Evolutionary conservation across 192 early-diverging fungal genomes (phyloP).

Genomic region (Linnemannia hyalina): DNA sequence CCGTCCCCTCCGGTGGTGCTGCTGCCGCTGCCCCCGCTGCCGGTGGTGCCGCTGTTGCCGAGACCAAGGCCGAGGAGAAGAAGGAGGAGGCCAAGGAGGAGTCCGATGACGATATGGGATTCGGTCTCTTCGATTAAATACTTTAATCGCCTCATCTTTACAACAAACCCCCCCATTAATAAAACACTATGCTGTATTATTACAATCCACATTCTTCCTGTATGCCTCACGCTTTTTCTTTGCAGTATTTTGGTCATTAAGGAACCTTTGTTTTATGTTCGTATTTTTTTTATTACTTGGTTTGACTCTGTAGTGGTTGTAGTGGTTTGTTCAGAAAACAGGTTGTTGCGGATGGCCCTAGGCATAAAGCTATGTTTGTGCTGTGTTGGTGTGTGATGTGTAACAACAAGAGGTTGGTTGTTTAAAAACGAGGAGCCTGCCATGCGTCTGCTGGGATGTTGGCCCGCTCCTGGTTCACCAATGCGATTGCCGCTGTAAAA

Average conservation of each 20-base stretch:
- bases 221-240: no score
- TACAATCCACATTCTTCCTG: neutral
- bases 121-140: conserved; percentile 97
- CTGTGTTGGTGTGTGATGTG: no score
- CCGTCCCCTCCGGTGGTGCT: conserved; percentile 94
- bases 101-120: conserved; percentile 93
- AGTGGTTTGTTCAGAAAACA: no score
- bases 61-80: conserved; percentile 73
- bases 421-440: neutral
- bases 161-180: neutral
- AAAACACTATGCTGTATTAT: conserved; percentile 5
- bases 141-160: neutral
- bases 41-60: conserved; percentile 62
- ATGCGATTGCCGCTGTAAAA: conserved; percentile 18
- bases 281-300: no score
- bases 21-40: conserved; percentile 68
- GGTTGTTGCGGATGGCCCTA: no score
- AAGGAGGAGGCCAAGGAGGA: conserved; percentile 95
- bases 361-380: no score
- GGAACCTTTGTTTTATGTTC: no score
- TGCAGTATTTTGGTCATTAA: no score
- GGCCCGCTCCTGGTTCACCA: conserved; percentile 26
- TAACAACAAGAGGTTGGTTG: neutral
- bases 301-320: no score
- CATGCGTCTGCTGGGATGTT: conserved; percentile 21